Conservation (phyloP, 257 asterid species). For the Solanum appendiculatum region DNA sequence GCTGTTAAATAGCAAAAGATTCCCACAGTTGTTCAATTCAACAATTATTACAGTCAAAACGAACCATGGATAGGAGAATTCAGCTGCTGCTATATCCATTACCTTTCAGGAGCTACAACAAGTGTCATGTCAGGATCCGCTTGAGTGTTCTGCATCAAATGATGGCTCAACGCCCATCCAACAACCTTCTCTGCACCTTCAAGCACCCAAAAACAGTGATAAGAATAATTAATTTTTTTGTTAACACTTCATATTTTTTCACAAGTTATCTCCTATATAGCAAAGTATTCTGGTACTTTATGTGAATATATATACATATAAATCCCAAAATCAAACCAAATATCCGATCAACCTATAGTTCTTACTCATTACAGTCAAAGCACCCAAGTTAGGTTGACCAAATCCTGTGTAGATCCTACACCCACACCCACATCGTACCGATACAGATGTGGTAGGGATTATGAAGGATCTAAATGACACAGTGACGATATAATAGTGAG, state of each 20-base stretch:
- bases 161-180: slow-evolving; percentile 78
- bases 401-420: background rate
- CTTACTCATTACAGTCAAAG: no score
- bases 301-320: no score
- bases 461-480: background rate
- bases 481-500: background rate
- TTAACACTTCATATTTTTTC: no score
- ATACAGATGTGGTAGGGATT: background rate
- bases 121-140: slow-evolving; percentile 35
- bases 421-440: background rate
- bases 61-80: background rate
- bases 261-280: no score
- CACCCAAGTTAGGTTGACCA: no score
- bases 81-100: slow-evolving; percentile 6
- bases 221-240: background rate
- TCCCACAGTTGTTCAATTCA: background rate
- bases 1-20: slow-evolving; percentile 27
- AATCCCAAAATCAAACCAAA: no score
- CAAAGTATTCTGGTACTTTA: no score
- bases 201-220: slow-evolving; percentile 1
- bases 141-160: slow-evolving; percentile 44
- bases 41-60: background rate
- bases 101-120: slow-evolving; percentile 62
- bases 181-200: slow-evolving; percentile 77
- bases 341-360: no score